Conservation (phyloP, 1,139 yeast species). For the Kurtzmaniella quercitrusa region DNA sequence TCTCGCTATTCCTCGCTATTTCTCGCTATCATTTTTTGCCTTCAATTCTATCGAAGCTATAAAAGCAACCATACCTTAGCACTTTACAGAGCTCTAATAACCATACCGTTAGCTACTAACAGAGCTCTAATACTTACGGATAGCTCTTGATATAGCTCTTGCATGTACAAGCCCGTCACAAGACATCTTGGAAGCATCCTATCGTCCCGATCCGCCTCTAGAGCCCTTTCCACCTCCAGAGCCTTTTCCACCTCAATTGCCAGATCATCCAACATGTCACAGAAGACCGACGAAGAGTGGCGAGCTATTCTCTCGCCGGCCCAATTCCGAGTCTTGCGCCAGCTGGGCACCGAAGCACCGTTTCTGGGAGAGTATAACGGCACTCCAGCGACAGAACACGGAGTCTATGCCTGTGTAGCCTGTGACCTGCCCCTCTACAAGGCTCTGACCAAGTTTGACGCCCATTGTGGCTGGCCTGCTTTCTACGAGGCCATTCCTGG, state of each 20-base stretch:
- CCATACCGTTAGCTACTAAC: too few species aligned
- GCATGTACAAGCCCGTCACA: too few species aligned
- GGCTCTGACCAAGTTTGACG: conserved; percentile 75
- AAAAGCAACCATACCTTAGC: too few species aligned
- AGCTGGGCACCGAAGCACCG: conserved; percentile 83
- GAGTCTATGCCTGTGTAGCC: conserved; percentile 80
- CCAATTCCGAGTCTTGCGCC: conserved; percentile 75
- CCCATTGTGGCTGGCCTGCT: conserved; percentile 98
- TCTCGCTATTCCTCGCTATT: too few species aligned
- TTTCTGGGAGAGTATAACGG: conserved; percentile 65
- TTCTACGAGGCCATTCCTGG: conserved; percentile 88
- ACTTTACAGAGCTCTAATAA: too few species aligned
- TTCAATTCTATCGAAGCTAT: too few species aligned
- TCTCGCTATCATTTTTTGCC: too few species aligned
- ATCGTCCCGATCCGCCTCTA: too few species aligned
- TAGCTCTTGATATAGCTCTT: too few species aligned
- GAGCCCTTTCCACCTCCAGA: background rate
- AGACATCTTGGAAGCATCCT: too few species aligned
- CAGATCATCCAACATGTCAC: conserved; percentile 3
- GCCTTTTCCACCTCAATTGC: background rate
- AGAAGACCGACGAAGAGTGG: conserved; percentile 70
- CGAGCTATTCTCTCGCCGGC: conserved; percentile 68
- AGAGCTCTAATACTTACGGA: too few species aligned
- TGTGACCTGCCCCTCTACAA: conserved; percentile 77
- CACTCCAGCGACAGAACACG: conserved; percentile 41